Evolutionary conservation across 2,329 filamentous ascomycete species (phyloP), one percentile per base, ranked within the genome.

Genomic region (Fusarium brevicatenulatum): DNA sequence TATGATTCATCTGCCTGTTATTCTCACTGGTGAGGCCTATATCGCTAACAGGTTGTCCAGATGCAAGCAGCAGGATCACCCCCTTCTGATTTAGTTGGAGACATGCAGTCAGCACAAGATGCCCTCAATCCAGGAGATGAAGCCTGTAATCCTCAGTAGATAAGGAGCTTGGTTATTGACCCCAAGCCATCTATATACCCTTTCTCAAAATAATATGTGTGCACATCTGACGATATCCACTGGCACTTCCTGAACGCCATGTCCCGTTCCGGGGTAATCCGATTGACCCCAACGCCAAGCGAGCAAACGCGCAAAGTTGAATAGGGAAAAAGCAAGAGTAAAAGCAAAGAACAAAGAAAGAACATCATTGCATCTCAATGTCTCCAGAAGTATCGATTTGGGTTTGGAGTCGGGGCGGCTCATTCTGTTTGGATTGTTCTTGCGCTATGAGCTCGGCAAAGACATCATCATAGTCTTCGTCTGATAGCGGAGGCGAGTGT

Each of bases 31-130:
- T 42, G 23, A 32, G n/a, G 32, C 30, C 28, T 44, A 57, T 25
- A 36, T 49, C 18, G 60, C 53, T 68, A 28, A 72, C 58, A 46
- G 32, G 28, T 50, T 56, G 16, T 49, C 37, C 61, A 98, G 95
- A 99, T 99, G 96, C 96, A 99, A 95, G 92, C 92, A 57, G 92
- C 93, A 69, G 96, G 96, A 15, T 95, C 93, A 25, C 96, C 96
- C 49, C 96, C 96, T 2, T 88, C 93, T 42, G 96, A 98, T 81
- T 85, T 99, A 23, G 93, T 99, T 21, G 95, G 95, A 63, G 94
- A 97, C 80, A 92, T 97, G 89, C 91, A 91, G 62, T 92, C 93
- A 55, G 92, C 93, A 23, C 93, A 95, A 79, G 93, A 95, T 73
- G 89, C 88, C 11, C 85, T 92, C 65, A 88, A 86, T 46, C 86